A percentile compares a stretch with the other conserved stretches of the same genome.
Evolutionary conservation across 352 stramenopile species (phyloP).

Genomic region (Globisporangium irregulare): DNA sequence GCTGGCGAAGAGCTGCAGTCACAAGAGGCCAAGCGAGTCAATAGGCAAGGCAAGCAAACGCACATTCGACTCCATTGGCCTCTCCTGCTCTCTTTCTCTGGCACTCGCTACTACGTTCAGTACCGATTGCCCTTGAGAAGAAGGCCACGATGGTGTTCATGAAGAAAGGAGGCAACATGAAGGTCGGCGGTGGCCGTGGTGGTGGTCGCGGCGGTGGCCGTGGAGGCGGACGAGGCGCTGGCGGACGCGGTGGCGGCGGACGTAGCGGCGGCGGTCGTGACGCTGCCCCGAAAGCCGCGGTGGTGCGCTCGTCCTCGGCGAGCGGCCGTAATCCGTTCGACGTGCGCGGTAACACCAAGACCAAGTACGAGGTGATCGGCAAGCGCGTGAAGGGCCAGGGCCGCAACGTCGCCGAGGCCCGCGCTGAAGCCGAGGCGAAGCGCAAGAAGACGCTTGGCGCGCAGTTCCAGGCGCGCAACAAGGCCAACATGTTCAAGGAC

Average conservation of each 20-base stretch:
- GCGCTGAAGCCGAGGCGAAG: slow-evolving; percentile 79
- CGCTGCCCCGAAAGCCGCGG: slow-evolving; percentile 20
- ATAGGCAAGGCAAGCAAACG: background rate
- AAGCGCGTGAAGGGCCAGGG: slow-evolving; percentile 85
- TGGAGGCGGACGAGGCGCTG: slow-evolving; percentile 19
- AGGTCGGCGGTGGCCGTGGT: slow-evolving; percentile 17
- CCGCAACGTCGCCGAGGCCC: slow-evolving; percentile 85
- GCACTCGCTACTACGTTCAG: background rate
- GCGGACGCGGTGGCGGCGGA: slow-evolving; percentile 2
- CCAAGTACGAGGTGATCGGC: slow-evolving; percentile 91
- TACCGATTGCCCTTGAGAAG: background rate
- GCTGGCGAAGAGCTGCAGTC: slow-evolving; percentile 12
- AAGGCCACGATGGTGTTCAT: slow-evolving; percentile 32
- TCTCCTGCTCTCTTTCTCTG: background rate
- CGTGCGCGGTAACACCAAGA: slow-evolving; percentile 76
- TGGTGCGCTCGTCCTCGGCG: slow-evolving; percentile 21
- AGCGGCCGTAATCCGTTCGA: slow-evolving; percentile 87
- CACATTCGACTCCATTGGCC: background rate
- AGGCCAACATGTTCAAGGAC: slow-evolving; percentile 89
- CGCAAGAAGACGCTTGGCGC: slow-evolving; percentile 81
- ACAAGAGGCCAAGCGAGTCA: background rate
- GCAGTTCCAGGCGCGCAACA: slow-evolving; percentile 82
- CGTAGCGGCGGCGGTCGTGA: slow-evolving; percentile 2
- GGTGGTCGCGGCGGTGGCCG: slow-evolving; percentile 1
- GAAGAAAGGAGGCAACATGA: slow-evolving; percentile 47